Conservation (phyloP, 257 asterid genomes). For the Nicotiana sylvestris region DNA sequence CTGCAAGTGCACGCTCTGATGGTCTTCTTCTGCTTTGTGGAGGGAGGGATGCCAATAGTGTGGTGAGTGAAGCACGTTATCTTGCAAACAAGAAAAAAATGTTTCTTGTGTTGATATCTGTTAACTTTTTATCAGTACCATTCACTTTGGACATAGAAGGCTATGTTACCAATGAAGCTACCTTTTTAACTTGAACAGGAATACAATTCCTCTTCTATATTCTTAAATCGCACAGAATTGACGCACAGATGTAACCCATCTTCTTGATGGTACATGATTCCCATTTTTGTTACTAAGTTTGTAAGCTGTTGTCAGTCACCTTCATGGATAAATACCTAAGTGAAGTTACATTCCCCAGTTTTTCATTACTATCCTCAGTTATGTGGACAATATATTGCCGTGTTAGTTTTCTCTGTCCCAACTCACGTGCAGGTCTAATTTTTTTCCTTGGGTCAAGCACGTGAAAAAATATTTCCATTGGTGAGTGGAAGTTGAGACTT, state of each 20-base stretch:
- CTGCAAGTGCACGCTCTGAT: conserved; percentile 99
- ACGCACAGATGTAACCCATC: background rate
- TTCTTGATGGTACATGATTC: background rate
- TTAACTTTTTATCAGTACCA: background rate
- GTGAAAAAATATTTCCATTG: background rate
- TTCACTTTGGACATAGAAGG: background rate
- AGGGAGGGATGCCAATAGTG: conserved; percentile 98
- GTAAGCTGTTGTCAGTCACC: background rate
- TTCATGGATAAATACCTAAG: background rate
- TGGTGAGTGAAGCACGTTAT: conserved; percentile 54
- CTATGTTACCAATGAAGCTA: background rate
- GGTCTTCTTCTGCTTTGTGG: conserved; percentile 99
- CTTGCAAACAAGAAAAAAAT: background rate
- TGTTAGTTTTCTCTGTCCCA: background rate
- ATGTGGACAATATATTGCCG: background rate
- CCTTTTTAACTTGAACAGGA: background rate
- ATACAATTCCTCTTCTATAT: background rate
- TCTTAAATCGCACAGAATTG: background rate
- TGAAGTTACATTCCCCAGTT: background rate
- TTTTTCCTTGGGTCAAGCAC: background rate
- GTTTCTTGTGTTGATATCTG: conserved; percentile 4
- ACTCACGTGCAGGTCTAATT: background rate
- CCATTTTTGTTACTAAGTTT: background rate
- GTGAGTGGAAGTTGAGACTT: background rate
- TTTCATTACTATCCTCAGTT: background rate